Base-by-base conservation (phyloP, 371 early-diverging fungal genomes). In the Modicella reniformis region DNA sequence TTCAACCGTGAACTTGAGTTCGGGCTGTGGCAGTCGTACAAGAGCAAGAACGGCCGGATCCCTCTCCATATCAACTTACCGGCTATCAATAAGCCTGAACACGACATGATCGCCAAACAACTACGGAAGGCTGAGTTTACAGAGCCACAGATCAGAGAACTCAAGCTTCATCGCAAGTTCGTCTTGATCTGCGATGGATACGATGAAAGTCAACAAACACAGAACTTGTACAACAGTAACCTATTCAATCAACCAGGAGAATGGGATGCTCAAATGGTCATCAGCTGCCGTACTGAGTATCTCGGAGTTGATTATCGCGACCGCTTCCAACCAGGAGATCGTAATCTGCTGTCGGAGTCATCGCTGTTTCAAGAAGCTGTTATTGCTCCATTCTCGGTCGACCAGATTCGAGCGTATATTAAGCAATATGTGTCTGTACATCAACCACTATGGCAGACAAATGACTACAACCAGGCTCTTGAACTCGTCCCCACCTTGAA, bases 211-310 rank as follows among this genome's bases (percentile, higher is more conserved):
- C 37, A 37, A 37, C 44, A 52, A 15, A 28, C 26, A 2, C 30
- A 26, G 30, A 63, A 44, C 21, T 54, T 53, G 3, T 54, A 54
- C 32, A 50, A 9, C 7, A 47, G 19, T 30, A 63, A 63, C 28
- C 26, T 28, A 10, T 52, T 62, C 25, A 62, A 62, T 28, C 51
- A 44, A 23, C 34, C 10, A 0, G 54, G 47, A 10, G 28, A 54
- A 29, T 44, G 44, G 54, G 15, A 21, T 5, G 54, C 30, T 17
- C 30, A 54, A 21, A 55, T 63, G 64, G 19, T 63, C 7, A 30
- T 63, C 44, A 63, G 54, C 47, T 54, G 64, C 55, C 54, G 64
- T 13, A 53, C 44, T 44, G 44, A 53, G 12, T 63, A 54, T 34
- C 21, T 63, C 29, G 55, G 44, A n/a, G 1, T n/a, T 12, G 47